These are phyloP conservation scores for Wallacemonas sp. DNA, from an alignment of 208 protist genomes.

Conservation along the genomic window DNA sequence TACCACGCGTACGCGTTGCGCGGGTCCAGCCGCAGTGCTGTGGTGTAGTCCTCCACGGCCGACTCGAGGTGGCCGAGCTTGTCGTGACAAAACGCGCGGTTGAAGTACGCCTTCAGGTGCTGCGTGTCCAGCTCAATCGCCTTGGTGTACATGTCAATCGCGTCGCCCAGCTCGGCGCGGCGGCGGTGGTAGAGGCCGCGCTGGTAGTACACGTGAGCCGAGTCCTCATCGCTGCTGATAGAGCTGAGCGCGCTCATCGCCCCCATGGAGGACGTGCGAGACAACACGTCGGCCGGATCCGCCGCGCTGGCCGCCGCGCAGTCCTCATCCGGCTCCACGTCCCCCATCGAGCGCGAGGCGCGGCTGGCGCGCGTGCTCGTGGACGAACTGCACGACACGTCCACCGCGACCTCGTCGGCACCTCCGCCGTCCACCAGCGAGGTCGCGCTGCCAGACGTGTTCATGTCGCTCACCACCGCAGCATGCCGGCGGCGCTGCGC, in stretches of 20 bases:
- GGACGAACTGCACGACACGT: constrained; percentile 1
- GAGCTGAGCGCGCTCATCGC: constrained; percentile 1
- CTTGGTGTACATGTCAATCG: constrained; percentile 80
- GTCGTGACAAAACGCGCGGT: constrained; percentile 85
- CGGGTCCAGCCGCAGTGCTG: constrained; percentile 67
- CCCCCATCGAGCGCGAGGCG: neutral
- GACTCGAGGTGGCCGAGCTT: constrained; percentile 56
- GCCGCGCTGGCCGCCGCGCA: neutral
- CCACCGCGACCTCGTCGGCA: neutral
- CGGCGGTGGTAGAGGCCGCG: constrained; percentile 65
- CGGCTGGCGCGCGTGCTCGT: constrained; percentile 1
- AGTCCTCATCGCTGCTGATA: constrained; percentile 10
- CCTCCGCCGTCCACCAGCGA: neutral
- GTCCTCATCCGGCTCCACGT: constrained; percentile 7
- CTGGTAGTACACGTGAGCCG: constrained; percentile 66
- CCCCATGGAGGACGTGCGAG: constrained; percentile 8
- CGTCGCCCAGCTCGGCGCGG: constrained; percentile 65
- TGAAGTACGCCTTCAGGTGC: constrained; percentile 91
- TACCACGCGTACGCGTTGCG: constrained; percentile 88
- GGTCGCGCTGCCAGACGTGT: neutral
- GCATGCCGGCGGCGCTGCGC: no score
- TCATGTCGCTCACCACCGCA: neutral
- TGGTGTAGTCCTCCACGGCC: constrained; percentile 80
- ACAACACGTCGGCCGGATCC: constrained; percentile 5
- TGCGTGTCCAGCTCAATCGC: constrained; percentile 69